Base-by-base conservation (phyloP, 345 rosid genomes). In the Carallia brachiata region DNA sequence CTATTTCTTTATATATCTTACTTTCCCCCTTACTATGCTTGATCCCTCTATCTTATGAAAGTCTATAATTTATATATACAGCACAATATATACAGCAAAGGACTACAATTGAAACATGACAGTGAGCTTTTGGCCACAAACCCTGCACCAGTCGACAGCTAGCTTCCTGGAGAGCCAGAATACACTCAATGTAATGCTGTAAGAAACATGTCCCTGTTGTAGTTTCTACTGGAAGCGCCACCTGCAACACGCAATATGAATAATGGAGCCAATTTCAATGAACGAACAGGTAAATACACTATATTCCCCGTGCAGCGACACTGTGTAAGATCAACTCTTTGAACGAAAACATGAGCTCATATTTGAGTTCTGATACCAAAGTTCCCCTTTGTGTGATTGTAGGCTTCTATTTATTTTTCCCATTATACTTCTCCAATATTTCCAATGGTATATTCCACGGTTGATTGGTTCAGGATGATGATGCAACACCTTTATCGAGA, bases 171-270 rank as follows among this genome's bases (percentile, higher is more conserved):
- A 95, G 96, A 81, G 97, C 97, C 80, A 89, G 78, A 78, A 95
- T 82, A 44, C 74, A 71, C 81, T 92, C 97, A 72, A 95, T 89
- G 72, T 95, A 95, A 17, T 79, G 82, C 82, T 89, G 92, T 71
- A 95, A 79, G 86, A 90, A 95, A 77, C 97, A 87, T 68, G 88
- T 84, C 78, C 92, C 92, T 56, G 93, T 85, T 56, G 90, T 86
- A 80, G 93, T 89, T 82, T 95, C 97, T 62, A 85, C 80, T 32
- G 97, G 97, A 84, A 95, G 97, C 69, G 97, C 97, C 77, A 90
- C 90, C 99, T 90, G 80, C 69, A 66, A 82, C 37, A 68, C 64
- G 69, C 62, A 30, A 31, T 32, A 56, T 62, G 56, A 68, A 56
- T 39, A 30, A 48, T 32, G 18, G 30, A 62, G 4, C 39, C 52